phyloP scores from a whole-genome alignment of 306 rosid species.

The Vicia faba region DNA sequence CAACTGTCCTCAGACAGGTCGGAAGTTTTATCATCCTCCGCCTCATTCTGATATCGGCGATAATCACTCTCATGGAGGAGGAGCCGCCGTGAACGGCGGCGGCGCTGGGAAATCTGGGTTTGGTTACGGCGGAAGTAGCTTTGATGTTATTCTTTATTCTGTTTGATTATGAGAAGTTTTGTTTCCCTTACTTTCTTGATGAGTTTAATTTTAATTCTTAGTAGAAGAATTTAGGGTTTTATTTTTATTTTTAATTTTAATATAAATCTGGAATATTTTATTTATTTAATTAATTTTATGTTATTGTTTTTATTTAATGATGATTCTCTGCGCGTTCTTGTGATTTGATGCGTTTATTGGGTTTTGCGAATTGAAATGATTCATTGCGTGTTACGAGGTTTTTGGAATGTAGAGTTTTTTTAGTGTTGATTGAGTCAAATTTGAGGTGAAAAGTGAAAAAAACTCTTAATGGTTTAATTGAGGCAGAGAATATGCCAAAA shows the following conservation, averaged over 20 bases:
- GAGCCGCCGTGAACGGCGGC: background rate
- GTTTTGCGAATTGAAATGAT: background rate
- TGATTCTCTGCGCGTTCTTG: background rate
- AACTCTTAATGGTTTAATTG: background rate
- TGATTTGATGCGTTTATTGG: background rate
- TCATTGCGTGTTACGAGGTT: background rate
- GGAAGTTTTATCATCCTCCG: conserved; percentile 78
- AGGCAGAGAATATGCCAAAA: too few relatives aligned
- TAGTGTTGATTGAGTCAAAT: background rate
- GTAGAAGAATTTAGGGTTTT: background rate
- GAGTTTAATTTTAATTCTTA: background rate
- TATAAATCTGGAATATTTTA: background rate
- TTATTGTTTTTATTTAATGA: background rate
- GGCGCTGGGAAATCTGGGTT: conserved; percentile 34
- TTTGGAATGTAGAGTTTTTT: background rate
- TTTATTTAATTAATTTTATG: background rate
- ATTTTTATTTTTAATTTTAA: background rate
- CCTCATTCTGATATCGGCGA: conserved; percentile 32
- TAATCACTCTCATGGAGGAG: conserved; percentile 30
- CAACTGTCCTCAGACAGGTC: conserved; percentile 67
- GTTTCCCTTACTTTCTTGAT: too few relatives aligned
- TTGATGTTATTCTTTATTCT: conserved; percentile 60
- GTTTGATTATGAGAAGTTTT: conserved; percentile 37
- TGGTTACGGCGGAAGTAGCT: background rate
- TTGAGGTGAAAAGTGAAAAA: background rate